These are phyloP conservation scores for Physcia stellaris DNA, from an alignment of 495 filamentous ascomycete genomes.

Conservation along the genomic window DNA sequence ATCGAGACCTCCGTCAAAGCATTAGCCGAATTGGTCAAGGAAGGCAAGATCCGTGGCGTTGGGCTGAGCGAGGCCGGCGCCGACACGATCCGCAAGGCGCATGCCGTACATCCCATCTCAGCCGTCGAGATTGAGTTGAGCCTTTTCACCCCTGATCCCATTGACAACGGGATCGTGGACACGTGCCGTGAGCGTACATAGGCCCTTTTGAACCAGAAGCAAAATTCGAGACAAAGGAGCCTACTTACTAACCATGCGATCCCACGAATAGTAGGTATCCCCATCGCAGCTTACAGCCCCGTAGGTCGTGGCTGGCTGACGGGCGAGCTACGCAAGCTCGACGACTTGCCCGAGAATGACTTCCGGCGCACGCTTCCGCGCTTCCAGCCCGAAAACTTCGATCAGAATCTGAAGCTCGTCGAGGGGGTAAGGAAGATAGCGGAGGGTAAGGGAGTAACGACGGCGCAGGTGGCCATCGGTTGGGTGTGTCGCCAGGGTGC, in stretches of 20 bases:
- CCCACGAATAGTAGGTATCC: no score
- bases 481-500: slow-evolving; percentile 60
- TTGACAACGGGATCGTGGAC: slow-evolving; percentile 27
- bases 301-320: slow-evolving; percentile 40
- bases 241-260: no score
- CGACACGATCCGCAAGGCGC: slow-evolving; percentile 42
- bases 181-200: slow-evolving; percentile 46
- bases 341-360: slow-evolving; percentile 50
- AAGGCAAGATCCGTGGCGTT: slow-evolving; percentile 40
- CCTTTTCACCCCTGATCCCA: slow-evolving; percentile 45
- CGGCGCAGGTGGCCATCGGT: slow-evolving; percentile 62
- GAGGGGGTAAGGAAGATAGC: slow-evolving; percentile 53
- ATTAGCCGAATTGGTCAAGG: slow-evolving; percentile 22
- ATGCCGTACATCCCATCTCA: slow-evolving; percentile 42
- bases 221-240: no score
- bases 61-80: slow-evolving; percentile 40
- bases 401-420: slow-evolving; percentile 62
- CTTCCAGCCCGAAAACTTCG: slow-evolving; percentile 57
- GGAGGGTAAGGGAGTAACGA: slow-evolving; percentile 50
- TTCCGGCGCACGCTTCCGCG: slow-evolving; percentile 39
- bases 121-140: slow-evolving; percentile 53
- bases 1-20: slow-evolving; percentile 50
- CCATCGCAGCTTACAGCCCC: slow-evolving; percentile 55
- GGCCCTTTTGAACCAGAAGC: no score
- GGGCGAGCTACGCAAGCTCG: slow-evolving; percentile 43